Conservation (phyloP, 2,329 filamentous ascomycete genomes). For the Sporothrix humicola region DNA sequence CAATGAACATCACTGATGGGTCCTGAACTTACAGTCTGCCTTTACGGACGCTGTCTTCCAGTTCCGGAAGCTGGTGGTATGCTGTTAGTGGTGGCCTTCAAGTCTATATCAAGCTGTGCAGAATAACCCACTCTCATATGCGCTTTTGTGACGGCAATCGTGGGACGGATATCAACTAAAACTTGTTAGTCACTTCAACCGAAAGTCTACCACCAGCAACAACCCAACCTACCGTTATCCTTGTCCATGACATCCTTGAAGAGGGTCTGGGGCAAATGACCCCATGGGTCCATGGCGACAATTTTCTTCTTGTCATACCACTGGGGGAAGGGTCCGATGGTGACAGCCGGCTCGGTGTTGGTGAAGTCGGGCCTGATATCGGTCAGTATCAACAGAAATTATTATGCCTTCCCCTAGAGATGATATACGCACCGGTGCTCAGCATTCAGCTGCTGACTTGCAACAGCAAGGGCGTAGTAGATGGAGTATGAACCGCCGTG, state of each 20-base stretch:
- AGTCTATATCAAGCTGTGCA: neutral
- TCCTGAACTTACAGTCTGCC: constrained; percentile 66
- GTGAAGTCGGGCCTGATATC: constrained; percentile 61
- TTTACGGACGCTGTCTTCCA: constrained; percentile 82
- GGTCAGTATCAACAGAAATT: neutral
- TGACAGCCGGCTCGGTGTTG: constrained; percentile 87
- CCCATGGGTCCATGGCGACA: constrained; percentile 94
- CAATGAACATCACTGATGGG: too few species aligned
- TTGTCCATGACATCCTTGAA: constrained; percentile 79
- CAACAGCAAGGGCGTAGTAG: constrained; percentile 91
- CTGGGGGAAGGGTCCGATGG: constrained; percentile 85
- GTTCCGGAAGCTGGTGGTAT: constrained; percentile 71
- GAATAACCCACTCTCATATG: constrained; percentile 73
- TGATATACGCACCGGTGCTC: constrained; percentile 63
- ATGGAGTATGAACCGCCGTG: constrained; percentile 90
- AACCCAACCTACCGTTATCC: constrained; percentile 62
- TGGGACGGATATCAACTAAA: constrained; percentile 80
- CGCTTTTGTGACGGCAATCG: constrained; percentile 88
- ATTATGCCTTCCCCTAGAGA: neutral
- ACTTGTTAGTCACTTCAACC: neutral
- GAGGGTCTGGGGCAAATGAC: constrained; percentile 83
- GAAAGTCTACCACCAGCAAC: neutral
- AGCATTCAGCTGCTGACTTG: constrained; percentile 82
- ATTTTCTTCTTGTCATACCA: constrained; percentile 94
- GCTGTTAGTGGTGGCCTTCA: neutral